Base-by-base conservation (phyloP, 495 filamentous ascomycete genomes). In the Jackrogersella multiformis region DNA sequence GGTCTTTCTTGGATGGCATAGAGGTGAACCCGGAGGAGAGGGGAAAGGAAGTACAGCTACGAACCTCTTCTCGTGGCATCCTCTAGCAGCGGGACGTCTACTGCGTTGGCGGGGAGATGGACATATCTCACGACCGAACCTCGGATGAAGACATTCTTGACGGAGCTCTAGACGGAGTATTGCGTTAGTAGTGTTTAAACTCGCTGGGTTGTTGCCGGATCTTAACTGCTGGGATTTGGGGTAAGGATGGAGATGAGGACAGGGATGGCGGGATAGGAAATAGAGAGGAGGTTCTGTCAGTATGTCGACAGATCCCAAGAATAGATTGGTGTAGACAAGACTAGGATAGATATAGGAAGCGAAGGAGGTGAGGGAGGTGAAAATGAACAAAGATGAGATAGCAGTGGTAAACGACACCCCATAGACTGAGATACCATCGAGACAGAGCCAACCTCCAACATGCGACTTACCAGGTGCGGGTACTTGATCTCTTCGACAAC, bases 131-230 rank as follows among this genome's bases (percentile, higher is more conserved):
- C 95, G 26, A 98, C 95, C 56, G 93, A 97, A 5, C 95, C 95
- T 70, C 95, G 86, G 73, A 98, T 98, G 76, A 99, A 99, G 76
- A 98, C 92, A 74, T 97, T 98, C 82, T 96, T 97, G 58, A 97
- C 93, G n/a, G 94, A 95, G 67, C 81, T 84, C 80, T 83, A n/a
- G n/a, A n/a, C n/a, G 56, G 4, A 8, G 32, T 45, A 2, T 16
- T 4, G 4, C 7, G 58, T 63, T 58, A 62, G 58, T 28, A 28
- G 8, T 21, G 34, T 7, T 13, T 26, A 34, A 57, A 12, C 26
- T 56, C 16, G 53, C 6, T 15, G 1, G 20, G n/a, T n/a, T 30
- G 8, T 4, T 12, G 15, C 23, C 24, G 2, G 21, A 8, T 35
- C 16, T 48, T 30, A n/a, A n/a, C n/a, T 38, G 12, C 3, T 36